These are phyloP conservation scores for Gomphus sp. DNA, from an alignment of 1,284 basidiomycete species.

Conservation along the genomic window DNA sequence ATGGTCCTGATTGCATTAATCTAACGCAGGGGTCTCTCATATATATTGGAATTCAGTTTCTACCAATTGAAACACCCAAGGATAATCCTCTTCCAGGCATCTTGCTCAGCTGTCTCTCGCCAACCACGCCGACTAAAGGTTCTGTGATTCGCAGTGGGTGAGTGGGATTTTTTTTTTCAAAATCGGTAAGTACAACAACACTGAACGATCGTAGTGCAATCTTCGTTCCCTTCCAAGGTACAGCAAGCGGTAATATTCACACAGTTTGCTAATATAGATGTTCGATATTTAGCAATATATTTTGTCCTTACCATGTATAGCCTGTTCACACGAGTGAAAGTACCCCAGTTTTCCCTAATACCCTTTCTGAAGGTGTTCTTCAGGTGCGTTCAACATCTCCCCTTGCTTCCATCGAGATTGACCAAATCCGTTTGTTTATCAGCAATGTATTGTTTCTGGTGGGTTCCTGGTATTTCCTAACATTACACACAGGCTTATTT, in stretches of 20 bases:
- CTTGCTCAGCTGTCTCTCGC: neutral
- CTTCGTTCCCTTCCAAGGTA: neutral
- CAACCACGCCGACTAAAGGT: neutral
- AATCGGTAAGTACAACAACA: too few species aligned
- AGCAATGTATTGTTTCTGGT: neutral
- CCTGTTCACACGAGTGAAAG: neutral
- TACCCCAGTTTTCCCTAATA: neutral
- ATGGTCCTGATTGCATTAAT: neutral
- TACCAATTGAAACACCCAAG: neutral
- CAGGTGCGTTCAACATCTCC: neutral
- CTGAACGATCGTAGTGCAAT: neutral
- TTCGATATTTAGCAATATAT: neutral
- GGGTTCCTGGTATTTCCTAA: neutral
- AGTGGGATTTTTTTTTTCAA: neutral
- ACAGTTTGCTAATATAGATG: too few species aligned
- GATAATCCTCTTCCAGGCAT: neutral
- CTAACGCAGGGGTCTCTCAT: neutral
- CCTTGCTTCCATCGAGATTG: too few species aligned
- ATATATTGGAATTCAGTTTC: neutral
- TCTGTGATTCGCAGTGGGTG: neutral
- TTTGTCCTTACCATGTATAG: neutral
- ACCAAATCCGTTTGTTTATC: neutral
- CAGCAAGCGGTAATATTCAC: too few species aligned
- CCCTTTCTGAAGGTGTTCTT: neutral
- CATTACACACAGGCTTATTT: neutral